phyloP scores from a whole-genome alignment of 163 green algal genomes.

The Trebouxiophyceae sp. region DNA sequence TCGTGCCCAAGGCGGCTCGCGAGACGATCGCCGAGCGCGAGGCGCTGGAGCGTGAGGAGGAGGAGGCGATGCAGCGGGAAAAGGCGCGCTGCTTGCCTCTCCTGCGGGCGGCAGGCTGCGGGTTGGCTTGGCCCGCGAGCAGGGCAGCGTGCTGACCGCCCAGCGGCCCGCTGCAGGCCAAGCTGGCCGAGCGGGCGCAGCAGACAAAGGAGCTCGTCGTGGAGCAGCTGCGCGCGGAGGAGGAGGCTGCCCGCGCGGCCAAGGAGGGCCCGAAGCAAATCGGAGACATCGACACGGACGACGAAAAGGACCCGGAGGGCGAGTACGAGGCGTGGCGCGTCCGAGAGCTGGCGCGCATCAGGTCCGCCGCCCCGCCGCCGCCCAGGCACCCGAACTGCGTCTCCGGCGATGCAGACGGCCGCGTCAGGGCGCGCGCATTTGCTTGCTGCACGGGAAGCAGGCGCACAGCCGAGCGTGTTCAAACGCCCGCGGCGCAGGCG shows the following conservation, averaged over 20 bases:
- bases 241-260: slow-evolving; percentile 35
- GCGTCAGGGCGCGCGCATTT: too few species aligned
- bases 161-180: background rate
- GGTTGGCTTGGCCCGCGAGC: too few species aligned
- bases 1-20: slow-evolving; percentile 63
- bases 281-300: slow-evolving; percentile 86
- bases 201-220: slow-evolving; percentile 60
- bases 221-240: slow-evolving; percentile 33
- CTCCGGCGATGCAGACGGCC: too few species aligned
- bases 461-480: too few species aligned
- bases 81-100: slow-evolving; percentile 36
- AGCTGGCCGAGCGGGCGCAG: slow-evolving; percentile 15
- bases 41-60: slow-evolving; percentile 49
- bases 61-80: slow-evolving; percentile 28
- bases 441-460: too few species aligned
- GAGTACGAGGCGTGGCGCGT: slow-evolving; percentile 81
- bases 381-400: too few species aligned
- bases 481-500: too few species aligned
- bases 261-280: slow-evolving; percentile 15
- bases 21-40: slow-evolving; percentile 80
- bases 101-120: too few species aligned
- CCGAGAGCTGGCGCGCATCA: slow-evolving; percentile 73
- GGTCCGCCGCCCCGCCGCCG: slow-evolving; percentile 6
- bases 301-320: slow-evolving; percentile 54
- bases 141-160: too few species aligned